These are phyloP conservation scores for Globisporangium okanoganense DNA, from an alignment of 352 stramenopile species.

Conservation along the genomic window DNA sequence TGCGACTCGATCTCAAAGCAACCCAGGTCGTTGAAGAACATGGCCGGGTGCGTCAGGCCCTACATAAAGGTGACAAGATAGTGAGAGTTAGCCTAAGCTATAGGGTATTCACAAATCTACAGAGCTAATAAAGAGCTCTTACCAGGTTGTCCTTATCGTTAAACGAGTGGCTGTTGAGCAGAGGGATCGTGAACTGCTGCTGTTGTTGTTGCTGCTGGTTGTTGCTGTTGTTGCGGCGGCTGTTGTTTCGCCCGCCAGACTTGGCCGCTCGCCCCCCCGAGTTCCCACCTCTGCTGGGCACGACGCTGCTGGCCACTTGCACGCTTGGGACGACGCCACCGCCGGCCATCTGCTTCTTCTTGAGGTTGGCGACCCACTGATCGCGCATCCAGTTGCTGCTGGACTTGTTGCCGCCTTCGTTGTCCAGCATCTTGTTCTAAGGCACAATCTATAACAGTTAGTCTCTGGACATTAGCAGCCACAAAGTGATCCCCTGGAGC, in stretches of 20 bases:
- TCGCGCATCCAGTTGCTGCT: conserved; percentile 67
- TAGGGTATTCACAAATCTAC: not conserved
- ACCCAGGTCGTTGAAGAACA: conserved; percentile 56
- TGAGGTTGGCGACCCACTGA: conserved; percentile 83
- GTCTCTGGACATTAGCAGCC: too few relatives aligned
- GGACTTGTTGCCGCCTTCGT: conserved; percentile 26
- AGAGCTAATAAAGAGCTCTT: not conserved
- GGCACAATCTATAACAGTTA: not conserved
- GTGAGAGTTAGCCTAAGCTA: not conserved
- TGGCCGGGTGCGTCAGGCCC: conserved; percentile 30
- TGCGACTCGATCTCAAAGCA: conserved; percentile 74
- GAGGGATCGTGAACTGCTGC: conserved; percentile 5
- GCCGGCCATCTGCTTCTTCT: conserved; percentile 60
- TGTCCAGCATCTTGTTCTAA: conserved; percentile 36
- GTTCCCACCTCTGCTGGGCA: conserved; percentile 13
- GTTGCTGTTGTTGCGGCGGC: conserved; percentile 13
- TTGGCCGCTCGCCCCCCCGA: conserved; percentile 20
- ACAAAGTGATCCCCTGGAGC: too few relatives aligned
- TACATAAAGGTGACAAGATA: conserved; percentile 10
- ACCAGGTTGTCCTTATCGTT: conserved; percentile 18
- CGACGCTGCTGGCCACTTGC: not conserved
- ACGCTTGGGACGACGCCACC: conserved; percentile 1
- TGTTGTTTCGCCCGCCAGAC: conserved; percentile 23
- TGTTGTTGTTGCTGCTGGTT: conserved; percentile 11
- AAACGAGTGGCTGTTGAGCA: conserved; percentile 19